Conservation (phyloP, 2,329 filamentous ascomycete species). For the Penicillium brevicompactum region DNA sequence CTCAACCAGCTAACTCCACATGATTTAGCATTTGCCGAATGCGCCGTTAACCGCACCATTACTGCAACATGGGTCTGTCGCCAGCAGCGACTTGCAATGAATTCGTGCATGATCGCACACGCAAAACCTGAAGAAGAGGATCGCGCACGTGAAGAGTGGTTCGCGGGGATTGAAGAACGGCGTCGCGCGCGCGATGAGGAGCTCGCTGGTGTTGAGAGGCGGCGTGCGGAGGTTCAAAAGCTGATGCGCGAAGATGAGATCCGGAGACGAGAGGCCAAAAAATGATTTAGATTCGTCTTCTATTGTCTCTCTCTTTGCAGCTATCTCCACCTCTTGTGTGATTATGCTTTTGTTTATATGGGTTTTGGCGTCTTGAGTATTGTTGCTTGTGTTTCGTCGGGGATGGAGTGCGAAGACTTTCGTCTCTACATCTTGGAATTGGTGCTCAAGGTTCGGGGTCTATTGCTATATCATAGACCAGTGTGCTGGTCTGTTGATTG, state of each 20-base stretch:
- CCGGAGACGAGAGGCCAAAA: constrained; percentile 19
- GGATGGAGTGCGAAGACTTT: neutral
- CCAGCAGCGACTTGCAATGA: constrained; percentile 79
- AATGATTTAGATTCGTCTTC: constrained; percentile 13
- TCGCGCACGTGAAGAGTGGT: constrained; percentile 91
- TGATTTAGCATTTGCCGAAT: constrained; percentile 79
- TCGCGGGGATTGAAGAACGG: constrained; percentile 72
- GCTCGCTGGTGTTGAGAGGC: constrained; percentile 44
- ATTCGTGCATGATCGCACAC: constrained; percentile 85
- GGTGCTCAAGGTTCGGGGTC: neutral
- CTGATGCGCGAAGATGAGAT: constrained; percentile 45
- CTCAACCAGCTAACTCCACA: constrained; percentile 6
- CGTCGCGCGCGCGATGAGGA: constrained; percentile 67
- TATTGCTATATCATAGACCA: neutral
- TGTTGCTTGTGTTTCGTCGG: constrained; percentile 14
- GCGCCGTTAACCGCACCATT: constrained; percentile 82
- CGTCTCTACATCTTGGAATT: neutral
- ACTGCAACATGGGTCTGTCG: constrained; percentile 87
- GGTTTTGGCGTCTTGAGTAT: constrained; percentile 18
- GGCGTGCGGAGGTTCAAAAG: constrained; percentile 43
- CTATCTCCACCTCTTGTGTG: constrained; percentile 10
- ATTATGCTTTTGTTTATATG: constrained; percentile 24
- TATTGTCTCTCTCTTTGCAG: neutral
- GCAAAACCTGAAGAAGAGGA: constrained; percentile 85
- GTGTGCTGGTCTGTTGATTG: neutral